Conservation (phyloP, 1,139 yeast species). For the Scheffersomyces parashehatae region DNA sequence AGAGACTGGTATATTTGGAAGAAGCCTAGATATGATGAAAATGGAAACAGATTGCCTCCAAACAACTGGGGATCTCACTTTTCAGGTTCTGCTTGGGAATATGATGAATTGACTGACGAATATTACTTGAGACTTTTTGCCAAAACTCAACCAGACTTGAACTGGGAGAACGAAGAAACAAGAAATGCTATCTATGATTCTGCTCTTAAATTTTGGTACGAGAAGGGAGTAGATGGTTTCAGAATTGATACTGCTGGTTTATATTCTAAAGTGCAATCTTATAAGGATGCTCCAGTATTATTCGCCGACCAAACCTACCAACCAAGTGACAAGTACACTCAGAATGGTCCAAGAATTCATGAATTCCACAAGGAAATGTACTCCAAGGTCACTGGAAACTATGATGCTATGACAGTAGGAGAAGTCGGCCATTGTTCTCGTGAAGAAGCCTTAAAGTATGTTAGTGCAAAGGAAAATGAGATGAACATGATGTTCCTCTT, state of each 20-base stretch:
- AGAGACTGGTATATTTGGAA: conserved; percentile 66
- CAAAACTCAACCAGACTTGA: conserved; percentile 55
- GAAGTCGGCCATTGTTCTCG: conserved; percentile 48
- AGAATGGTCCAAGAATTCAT: conserved; percentile 56
- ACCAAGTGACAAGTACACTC: conserved; percentile 30
- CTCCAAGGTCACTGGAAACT: conserved; percentile 42
- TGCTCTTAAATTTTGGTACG: conserved; percentile 55
- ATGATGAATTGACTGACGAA: conserved; percentile 52
- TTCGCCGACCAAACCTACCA: conserved; percentile 44
- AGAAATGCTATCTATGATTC: conserved; percentile 52
- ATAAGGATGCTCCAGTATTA: conserved; percentile 51
- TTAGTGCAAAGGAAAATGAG: conserved; percentile 50
- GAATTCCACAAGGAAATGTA: conserved; percentile 59
- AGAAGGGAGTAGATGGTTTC: conserved; percentile 59
- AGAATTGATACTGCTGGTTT: conserved; percentile 57
- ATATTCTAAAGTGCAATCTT: conserved; percentile 50
- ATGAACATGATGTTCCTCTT: conserved; percentile 55
- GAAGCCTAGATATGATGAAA: conserved; percentile 44
- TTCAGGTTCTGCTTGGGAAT: conserved; percentile 58
- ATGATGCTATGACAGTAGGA: conserved; percentile 59
- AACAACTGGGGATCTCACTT: conserved; percentile 57
- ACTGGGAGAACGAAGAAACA: conserved; percentile 57
- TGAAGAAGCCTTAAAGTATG: conserved; percentile 47
- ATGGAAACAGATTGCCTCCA: conserved; percentile 54
- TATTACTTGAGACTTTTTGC: conserved; percentile 57